A percentile compares a stretch with the other conserved stretches of the same genome.
These are phyloP conservation scores for Lomentospora prolificans DNA, from an alignment of 2,329 filamentous ascomycete species.

Conservation along the genomic window DNA sequence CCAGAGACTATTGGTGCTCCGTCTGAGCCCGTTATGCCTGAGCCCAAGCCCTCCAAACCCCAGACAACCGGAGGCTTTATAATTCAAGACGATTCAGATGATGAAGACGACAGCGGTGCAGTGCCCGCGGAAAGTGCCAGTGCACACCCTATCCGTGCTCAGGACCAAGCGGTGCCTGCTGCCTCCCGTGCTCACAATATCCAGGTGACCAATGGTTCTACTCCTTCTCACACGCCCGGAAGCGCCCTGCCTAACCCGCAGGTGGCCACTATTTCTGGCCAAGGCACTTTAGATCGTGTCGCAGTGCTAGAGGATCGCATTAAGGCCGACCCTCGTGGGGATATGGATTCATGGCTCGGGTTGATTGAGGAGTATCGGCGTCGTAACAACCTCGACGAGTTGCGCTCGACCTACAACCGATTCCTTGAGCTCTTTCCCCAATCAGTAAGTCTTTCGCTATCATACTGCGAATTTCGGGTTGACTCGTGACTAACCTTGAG, in stretches of 20 bases:
- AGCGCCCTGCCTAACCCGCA: background rate
- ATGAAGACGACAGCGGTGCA: conserved; percentile 34
- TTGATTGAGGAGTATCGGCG: conserved; percentile 78
- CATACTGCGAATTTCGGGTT: no score
- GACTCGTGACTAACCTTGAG: no score
- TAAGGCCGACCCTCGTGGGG: conserved; percentile 83
- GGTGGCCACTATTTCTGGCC: conserved; percentile 3
- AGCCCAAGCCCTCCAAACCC: conserved; percentile 34
- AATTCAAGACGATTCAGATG: conserved; percentile 46
- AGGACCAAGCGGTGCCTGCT: background rate
- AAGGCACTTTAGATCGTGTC: conserved; percentile 48
- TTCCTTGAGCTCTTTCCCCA: conserved; percentile 85
- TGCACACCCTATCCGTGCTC: conserved; percentile 16
- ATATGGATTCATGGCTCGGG: conserved; percentile 82
- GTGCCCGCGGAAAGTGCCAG: conserved; percentile 22
- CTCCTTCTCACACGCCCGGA: background rate
- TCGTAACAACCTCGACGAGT: conserved; percentile 72
- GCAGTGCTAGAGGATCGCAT: conserved; percentile 83
- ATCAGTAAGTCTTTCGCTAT: conserved; percentile 55
- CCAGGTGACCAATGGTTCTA: conserved; percentile 5
- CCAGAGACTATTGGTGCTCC: conserved; percentile 42
- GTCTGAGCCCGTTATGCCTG: conserved; percentile 18
- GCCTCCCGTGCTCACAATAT: background rate
- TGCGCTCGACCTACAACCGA: conserved; percentile 70
- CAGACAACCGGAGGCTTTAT: conserved; percentile 52